These are phyloP conservation scores for Lonicera japonica DNA, from an alignment of 129 eudicot species.

Conservation along the genomic window DNA sequence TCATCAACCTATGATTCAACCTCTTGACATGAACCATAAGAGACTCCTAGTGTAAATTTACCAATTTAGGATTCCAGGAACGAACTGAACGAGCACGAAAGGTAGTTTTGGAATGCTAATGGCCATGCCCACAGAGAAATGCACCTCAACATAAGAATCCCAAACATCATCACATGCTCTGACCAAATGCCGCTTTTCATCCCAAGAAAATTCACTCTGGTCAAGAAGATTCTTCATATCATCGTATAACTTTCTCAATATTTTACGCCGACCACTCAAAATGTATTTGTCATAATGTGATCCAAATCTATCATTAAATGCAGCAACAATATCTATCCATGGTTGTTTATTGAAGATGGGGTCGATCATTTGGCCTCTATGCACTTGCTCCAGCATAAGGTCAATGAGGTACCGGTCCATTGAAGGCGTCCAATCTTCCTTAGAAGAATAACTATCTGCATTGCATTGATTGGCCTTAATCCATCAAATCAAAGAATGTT, in stretches of 20 bases:
- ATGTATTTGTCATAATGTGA: neutral
- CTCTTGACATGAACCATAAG: too few relatives aligned
- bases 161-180: neutral
- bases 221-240: neutral
- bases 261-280: neutral
- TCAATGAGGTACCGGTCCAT: neutral
- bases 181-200: neutral
- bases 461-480: neutral
- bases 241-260: neutral
- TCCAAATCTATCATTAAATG: neutral
- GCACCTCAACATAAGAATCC: neutral
- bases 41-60: too few relatives aligned
- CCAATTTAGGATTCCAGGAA: too few relatives aligned
- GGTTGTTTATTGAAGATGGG: neutral
- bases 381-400: neutral
- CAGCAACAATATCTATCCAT: neutral
- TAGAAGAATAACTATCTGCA: neutral
- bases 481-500: neutral
- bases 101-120: too few relatives aligned
- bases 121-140: too few relatives aligned
- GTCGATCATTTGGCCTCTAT: neutral
- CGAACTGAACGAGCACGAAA: too few relatives aligned
- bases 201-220: neutral
- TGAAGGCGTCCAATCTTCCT: neutral
- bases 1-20: too few relatives aligned